These are phyloP conservation scores for Craterostigma plantagineum DNA, from an alignment of 257 asterid genomes.

Conservation along the genomic window DNA sequence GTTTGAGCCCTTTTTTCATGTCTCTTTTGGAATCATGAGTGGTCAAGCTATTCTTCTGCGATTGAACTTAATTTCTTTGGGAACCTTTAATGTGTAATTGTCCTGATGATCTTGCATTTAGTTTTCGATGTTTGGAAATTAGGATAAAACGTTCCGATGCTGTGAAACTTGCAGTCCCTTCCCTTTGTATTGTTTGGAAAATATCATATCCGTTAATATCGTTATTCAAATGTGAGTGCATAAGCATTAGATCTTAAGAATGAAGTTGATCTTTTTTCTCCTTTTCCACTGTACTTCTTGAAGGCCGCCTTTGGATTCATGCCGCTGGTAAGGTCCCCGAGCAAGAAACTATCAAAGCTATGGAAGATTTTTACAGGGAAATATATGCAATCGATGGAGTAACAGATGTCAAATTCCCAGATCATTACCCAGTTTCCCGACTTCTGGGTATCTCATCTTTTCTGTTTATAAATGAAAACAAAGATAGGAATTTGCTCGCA, in stretches of 20 bases:
- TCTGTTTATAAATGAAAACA: not conserved
- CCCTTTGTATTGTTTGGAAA: not conserved
- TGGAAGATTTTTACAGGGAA: conserved; percentile 91
- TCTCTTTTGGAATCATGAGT: no score
- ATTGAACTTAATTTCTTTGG: no score
- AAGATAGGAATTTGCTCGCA: no score
- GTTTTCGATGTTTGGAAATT: no score
- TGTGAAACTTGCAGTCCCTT: not conserved
- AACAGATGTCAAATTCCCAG: conserved; percentile 77
- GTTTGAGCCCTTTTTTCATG: no score
- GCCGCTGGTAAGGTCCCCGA: conserved; percentile 94
- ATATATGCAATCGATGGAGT: conserved; percentile 70
- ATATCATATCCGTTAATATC: no score
- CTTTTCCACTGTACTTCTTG: not conserved
- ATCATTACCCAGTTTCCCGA: conserved; percentile 83
- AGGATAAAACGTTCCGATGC: no score
- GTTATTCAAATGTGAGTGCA: not conserved
- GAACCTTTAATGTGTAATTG: no score
- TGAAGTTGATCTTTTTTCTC: not conserved
- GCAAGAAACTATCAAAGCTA: conserved; percentile 73
- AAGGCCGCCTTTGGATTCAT: conserved; percentile 96
- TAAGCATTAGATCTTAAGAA: not conserved
- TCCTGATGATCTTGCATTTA: no score
- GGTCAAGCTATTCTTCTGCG: no score
- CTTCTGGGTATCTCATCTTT: conserved; percentile 38